These are phyloP conservation scores for Lactifluus piperatus DNA, from an alignment of 768 basidiomycete species.

Conservation along the genomic window DNA sequence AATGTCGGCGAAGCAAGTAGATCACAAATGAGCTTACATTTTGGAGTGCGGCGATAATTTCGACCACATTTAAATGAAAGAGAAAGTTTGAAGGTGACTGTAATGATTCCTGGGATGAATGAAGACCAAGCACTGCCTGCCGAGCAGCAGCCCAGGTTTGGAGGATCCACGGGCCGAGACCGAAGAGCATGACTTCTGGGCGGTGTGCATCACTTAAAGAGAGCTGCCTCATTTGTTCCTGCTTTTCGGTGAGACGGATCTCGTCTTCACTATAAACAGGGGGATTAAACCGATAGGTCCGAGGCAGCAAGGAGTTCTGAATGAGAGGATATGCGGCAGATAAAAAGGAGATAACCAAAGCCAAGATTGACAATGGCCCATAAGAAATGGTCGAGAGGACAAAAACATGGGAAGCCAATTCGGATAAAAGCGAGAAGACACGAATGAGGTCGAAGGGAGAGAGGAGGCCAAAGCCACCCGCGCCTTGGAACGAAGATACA, in stretches of 20 bases:
- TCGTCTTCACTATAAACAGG: constrained; percentile 44
- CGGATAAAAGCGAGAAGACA: constrained; percentile 59
- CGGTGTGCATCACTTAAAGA: constrained; percentile 69
- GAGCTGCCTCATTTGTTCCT: constrained; percentile 66
- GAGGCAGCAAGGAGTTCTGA: constrained; percentile 48
- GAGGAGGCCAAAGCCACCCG: constrained; percentile 66
- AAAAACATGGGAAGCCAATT: constrained; percentile 63
- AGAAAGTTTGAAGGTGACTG: constrained; percentile 31
- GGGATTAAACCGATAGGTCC: constrained; percentile 36
- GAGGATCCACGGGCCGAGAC: constrained; percentile 78
- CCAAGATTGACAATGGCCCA: constrained; percentile 42
- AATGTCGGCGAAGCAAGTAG: constrained; percentile 1
- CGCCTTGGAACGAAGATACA: constrained; percentile 68
- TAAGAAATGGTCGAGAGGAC: constrained; percentile 59
- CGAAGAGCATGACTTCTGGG: constrained; percentile 77
- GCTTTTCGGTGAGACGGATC: constrained; percentile 55
- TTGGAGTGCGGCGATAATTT: constrained; percentile 55
- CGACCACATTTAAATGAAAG: constrained; percentile 52
- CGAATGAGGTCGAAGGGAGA: constrained; percentile 76
- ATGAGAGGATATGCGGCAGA: constrained; percentile 55
- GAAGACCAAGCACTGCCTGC: constrained; percentile 48
- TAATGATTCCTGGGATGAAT: constrained; percentile 30
- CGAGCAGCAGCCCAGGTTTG: constrained; percentile 64
- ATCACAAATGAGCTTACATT: constrained; percentile 41
- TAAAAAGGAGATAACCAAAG: constrained; percentile 50